phyloP scores from a whole-genome alignment of 2,329 filamentous ascomycete genomes.

The Xylariaceae sp. region DNA sequence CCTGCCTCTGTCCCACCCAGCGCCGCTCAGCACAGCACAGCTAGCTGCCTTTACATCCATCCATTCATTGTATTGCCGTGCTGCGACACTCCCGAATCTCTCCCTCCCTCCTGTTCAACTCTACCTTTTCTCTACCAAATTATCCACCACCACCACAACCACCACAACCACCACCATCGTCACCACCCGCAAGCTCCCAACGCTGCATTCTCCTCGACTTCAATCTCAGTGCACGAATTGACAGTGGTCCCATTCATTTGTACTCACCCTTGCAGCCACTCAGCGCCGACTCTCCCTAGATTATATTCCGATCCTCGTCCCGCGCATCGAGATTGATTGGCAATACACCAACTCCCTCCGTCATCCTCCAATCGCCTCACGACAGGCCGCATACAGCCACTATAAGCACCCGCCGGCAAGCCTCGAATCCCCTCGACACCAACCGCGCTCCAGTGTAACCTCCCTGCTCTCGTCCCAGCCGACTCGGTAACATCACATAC shows the following conservation, averaged over 20 bases:
- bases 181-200: too few species aligned
- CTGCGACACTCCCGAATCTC: too few species aligned
- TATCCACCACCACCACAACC: too few species aligned
- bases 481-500: conserved; percentile 1
- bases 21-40: too few species aligned
- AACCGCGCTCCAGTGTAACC: conserved; percentile 19
- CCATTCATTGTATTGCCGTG: too few species aligned
- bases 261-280: conserved; percentile 5
- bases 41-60: too few species aligned
- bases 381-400: conserved; percentile 5
- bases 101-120: too few species aligned
- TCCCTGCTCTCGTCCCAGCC: conserved; percentile 7
- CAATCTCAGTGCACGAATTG: too few species aligned
- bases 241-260: conserved; percentile 4
- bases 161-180: too few species aligned
- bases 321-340: conserved; percentile 9
- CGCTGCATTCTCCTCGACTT: too few species aligned
- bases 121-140: too few species aligned
- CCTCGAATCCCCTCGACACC: conserved; percentile 8
- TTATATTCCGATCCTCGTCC: conserved; percentile 1
- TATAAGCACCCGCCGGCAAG: conserved; percentile 2
- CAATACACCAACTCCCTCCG: conserved; percentile 4
- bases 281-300: conserved; percentile 3
- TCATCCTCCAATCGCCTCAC: conserved; percentile 6
- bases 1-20: too few species aligned